Evolutionary conservation across 371 early-diverging fungal genomes (phyloP).

Genomic region (Globomyces sp.): DNA sequence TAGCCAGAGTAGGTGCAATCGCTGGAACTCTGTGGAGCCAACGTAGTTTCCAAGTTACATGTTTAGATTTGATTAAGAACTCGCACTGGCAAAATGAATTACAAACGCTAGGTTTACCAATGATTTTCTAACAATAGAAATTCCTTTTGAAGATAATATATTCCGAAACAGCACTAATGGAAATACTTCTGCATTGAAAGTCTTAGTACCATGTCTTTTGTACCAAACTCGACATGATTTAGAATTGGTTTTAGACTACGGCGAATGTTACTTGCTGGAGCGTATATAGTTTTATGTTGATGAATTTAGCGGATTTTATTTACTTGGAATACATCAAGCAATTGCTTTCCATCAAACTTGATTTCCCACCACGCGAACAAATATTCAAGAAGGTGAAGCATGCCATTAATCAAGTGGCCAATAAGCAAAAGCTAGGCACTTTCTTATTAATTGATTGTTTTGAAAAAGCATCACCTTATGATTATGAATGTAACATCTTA

Average conservation of each 20-base stretch:
- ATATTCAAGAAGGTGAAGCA: neutral
- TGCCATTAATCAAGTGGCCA: conserved; percentile 36
- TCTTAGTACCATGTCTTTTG: conserved; percentile 29
- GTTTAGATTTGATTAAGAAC: conserved; percentile 39
- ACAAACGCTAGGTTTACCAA: conserved; percentile 33
- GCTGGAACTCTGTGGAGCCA: conserved; percentile 48
- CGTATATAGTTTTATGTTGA: conserved; percentile 1
- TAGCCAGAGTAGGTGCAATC: conserved; percentile 43
- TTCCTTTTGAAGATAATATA: conserved; percentile 41
- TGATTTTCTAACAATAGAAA: conserved; percentile 26
- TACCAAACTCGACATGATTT: conserved; percentile 42
- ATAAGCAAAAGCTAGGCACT: conserved; percentile 39
- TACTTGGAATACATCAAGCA: conserved; percentile 39
- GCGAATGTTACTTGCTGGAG: neutral
- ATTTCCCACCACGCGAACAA: neutral
- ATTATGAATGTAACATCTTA: conserved; percentile 48
- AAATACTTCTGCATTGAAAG: neutral
- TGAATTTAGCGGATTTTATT: conserved; percentile 31
- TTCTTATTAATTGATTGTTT: conserved; percentile 39
- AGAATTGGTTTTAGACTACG: conserved; percentile 29
- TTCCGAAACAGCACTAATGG: conserved; percentile 14
- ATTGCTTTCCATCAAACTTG: conserved; percentile 23
- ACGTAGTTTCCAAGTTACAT: conserved; percentile 38
- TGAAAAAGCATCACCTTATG: conserved; percentile 49
- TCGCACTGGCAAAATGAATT: conserved; percentile 55